Base-by-base conservation (phyloP, 352 stramenopile genomes). In the Phytophthora niederhauseri region DNA sequence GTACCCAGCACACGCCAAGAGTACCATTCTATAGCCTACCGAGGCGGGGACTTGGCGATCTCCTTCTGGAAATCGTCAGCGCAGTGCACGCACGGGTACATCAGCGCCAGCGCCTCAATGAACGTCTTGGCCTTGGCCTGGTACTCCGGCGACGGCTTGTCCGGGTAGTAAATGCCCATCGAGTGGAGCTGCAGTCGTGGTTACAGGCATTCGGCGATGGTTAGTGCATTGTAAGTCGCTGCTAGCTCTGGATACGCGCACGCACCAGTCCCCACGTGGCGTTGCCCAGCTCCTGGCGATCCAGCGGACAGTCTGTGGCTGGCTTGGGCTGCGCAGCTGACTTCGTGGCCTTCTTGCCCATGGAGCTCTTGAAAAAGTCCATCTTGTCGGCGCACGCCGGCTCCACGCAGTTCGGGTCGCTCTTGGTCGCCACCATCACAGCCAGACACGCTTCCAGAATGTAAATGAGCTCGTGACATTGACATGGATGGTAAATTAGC, bases 111-210 rank as follows among this genome's bases (percentile, higher is more conserved):
- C 19, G 93, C 85, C 46, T 94, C 74, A 20, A 99, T 79, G 64
- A 99, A 98, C 20, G 84, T 85, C 46, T 74, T 90, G 57, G 97
- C 94, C 56, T 94, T 91, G 31, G 87, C 48, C 73, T 98, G 84
- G 68, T 99, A 93, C 57, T 98, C 85, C 7, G 70, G 55, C 0
- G 91, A 94, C 38, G 97, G 97, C 57, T 96, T 91, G 17, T 99
- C 95, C 1, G 97, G 97, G 84, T 99, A 99, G 84, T 99, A 99
- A 41, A 97, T 95, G 14, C 96, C 95, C 81, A 96, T 98, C 12
- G 92, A 97, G 67, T 98, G 94, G 45, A 98, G 77, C 89, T 97
- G 63, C 4, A 75, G 30, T 22, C 7, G 56, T 57, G 5, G 22
- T 19, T 1, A 46, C 57, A 26, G 26, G 3, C 11, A 26, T 9